Conservation (phyloP, 2,329 filamentous ascomycete species). For the Claviceps fusiformis region DNA sequence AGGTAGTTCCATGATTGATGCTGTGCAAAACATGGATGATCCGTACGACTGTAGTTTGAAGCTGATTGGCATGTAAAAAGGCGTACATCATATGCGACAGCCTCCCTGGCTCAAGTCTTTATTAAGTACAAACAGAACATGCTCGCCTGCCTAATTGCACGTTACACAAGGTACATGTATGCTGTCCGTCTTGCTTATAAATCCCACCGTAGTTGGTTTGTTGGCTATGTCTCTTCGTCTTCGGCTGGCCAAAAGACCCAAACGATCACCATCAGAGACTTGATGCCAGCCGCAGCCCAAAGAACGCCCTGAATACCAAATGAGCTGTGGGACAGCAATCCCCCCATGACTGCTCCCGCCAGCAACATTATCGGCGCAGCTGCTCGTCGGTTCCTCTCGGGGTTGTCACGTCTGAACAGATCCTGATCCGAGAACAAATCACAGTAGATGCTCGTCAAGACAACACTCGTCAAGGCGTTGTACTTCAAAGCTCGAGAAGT, state of each 20-base stretch:
- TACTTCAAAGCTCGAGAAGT: conserved; percentile 56
- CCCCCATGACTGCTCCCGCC: conserved; percentile 35
- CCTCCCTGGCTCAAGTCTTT: too few species aligned
- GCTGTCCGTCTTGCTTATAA: neutral
- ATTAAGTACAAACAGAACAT: too few species aligned
- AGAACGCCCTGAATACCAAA: conserved; percentile 39
- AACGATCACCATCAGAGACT: conserved; percentile 38
- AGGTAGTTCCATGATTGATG: too few species aligned
- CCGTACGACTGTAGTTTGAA: too few species aligned
- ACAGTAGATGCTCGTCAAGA: conserved; percentile 70
- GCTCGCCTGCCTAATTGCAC: too few species aligned
- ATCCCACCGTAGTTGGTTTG: neutral
- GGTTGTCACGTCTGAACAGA: conserved; percentile 30
- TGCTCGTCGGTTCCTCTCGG: conserved; percentile 36
- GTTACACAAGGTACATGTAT: too few species aligned
- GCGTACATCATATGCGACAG: too few species aligned
- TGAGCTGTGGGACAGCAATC: conserved; percentile 32
- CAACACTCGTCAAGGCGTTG: conserved; percentile 61
- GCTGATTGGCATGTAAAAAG: too few species aligned
- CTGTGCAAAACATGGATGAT: too few species aligned
- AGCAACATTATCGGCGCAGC: conserved; percentile 36
- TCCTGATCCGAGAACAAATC: conserved; percentile 58
- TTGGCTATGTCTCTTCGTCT: conserved; percentile 13
- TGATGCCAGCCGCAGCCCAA: conserved; percentile 46
- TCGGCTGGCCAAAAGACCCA: conserved; percentile 50